phyloP scores from a whole-genome alignment of 2,329 filamentous ascomycete genomes.

The Cephalotrichum gorgonifer region DNA sequence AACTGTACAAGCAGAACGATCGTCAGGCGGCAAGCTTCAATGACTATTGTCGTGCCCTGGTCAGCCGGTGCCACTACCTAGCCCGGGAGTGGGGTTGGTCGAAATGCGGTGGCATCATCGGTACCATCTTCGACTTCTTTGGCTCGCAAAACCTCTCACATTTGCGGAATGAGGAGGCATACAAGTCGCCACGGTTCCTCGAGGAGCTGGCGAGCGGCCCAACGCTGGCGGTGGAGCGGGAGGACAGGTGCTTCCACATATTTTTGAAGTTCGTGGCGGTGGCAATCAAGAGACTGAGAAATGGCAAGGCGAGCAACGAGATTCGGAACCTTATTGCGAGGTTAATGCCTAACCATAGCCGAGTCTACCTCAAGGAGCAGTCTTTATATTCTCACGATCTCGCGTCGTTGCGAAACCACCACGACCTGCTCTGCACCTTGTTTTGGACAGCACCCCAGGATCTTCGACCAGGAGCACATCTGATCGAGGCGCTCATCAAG shows the following conservation, averaged over 20 bases:
- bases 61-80: conserved; percentile 52
- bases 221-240: conserved; percentile 36
- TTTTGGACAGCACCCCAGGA: conserved; percentile 53
- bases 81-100: conserved; percentile 58
- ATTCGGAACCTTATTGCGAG: conserved; percentile 51
- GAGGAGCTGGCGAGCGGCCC: conserved; percentile 38
- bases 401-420: conserved; percentile 56
- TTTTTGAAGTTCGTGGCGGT: conserved; percentile 55
- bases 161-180: conserved; percentile 54
- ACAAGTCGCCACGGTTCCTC: conserved; percentile 50
- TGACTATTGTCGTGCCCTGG: conserved; percentile 49
- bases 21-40: conserved; percentile 53
- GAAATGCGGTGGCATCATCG: conserved; percentile 44
- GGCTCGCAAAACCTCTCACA: conserved; percentile 51
- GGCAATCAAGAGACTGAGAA: conserved; percentile 40
- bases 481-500: conserved; percentile 49
- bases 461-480: conserved; percentile 38
- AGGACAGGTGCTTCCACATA: conserved; percentile 56
- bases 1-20: conserved; percentile 43
- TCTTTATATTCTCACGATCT: conserved; percentile 49
- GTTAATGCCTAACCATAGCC: conserved; percentile 54
- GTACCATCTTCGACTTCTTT: conserved; percentile 58
- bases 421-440: conserved; percentile 56
- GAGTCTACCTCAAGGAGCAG: conserved; percentile 54
- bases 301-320: conserved; percentile 40